Evolutionary conservation across 208 protist genomes (phyloP).

Genomic region (Wallacemonas sp.): DNA sequence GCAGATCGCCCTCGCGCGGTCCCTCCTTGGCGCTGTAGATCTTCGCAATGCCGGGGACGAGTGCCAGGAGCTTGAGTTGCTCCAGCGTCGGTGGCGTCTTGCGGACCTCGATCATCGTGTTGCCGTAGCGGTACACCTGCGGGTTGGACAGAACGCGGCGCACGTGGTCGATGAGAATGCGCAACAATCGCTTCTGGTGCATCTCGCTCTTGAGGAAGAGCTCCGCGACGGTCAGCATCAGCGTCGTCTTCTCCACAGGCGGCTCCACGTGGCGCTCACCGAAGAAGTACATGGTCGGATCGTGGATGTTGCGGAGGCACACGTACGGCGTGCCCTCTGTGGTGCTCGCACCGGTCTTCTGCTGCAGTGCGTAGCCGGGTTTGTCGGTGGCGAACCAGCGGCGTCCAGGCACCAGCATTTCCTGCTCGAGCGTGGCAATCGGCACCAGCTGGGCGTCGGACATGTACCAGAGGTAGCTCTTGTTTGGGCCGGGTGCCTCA

Average conservation of each 20-base stretch:
- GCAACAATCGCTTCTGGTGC: slow-evolving; percentile 71
- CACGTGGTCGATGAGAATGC: slow-evolving; percentile 59
- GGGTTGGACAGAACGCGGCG: slow-evolving; percentile 68
- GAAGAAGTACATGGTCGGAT: slow-evolving; percentile 48
- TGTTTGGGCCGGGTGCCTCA: slow-evolving; percentile 44
- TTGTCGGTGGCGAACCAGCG: slow-evolving; percentile 79
- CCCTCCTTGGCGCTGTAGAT: slow-evolving; percentile 47
- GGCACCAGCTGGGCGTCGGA: slow-evolving; percentile 39
- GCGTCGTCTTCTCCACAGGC: slow-evolving; percentile 40
- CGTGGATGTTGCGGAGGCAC: slow-evolving; percentile 63
- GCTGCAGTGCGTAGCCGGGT: slow-evolving; percentile 49
- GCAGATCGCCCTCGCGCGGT: slow-evolving; percentile 56
- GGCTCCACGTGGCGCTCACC: slow-evolving; percentile 65
- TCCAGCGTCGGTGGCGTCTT: slow-evolving; percentile 44
- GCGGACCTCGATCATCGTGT: slow-evolving; percentile 74
- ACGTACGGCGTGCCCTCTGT: slow-evolving; percentile 68
- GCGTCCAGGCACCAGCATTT: slow-evolving; percentile 61
- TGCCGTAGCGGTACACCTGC: slow-evolving; percentile 66
- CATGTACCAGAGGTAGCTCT: slow-evolving; percentile 82
- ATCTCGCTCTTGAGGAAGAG: slow-evolving; percentile 78
- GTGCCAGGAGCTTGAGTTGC: slow-evolving; percentile 53
- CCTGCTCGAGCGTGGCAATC: slow-evolving; percentile 42
- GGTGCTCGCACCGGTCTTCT: slow-evolving; percentile 48
- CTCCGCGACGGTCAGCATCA: slow-evolving; percentile 80
- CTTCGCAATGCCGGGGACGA: slow-evolving; percentile 77